These are phyloP conservation scores for Glaciozyma antarctica DNA, from an alignment of 768 basidiomycete species.

Conservation along the genomic window DNA sequence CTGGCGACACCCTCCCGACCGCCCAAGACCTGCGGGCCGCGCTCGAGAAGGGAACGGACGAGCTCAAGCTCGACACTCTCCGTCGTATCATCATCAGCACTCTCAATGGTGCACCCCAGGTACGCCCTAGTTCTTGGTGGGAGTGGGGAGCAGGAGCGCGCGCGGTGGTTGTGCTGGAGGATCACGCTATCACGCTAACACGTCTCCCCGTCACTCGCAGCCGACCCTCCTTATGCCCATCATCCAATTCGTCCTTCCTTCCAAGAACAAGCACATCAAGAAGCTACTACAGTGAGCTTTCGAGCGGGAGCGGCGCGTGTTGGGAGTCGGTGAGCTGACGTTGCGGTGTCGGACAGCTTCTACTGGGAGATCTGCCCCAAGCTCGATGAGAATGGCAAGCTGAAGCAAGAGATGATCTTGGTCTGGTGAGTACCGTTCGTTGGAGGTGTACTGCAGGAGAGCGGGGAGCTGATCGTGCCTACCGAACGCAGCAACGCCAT, in stretches of 20 bases:
- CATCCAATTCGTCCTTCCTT: slow-evolving; percentile 95
- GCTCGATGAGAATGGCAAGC: slow-evolving; percentile 88
- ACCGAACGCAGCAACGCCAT: slow-evolving; percentile 67
- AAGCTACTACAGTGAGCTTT: slow-evolving; percentile 56
- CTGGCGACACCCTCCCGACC: slow-evolving; percentile 10
- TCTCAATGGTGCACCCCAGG: slow-evolving; percentile 88
- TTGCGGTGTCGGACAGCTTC: slow-evolving; percentile 49
- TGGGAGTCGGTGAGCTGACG: background rate
- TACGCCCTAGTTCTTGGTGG: slow-evolving; percentile 39
- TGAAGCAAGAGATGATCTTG: slow-evolving; percentile 99
- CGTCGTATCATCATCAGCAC: slow-evolving; percentile 63
- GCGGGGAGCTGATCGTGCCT: background rate
- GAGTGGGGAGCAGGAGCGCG: background rate
- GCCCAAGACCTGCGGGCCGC: slow-evolving; percentile 36
- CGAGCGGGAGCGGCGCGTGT: slow-evolving; percentile 34
- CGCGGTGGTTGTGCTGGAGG: background rate
- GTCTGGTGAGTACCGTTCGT: slow-evolving; percentile 63
- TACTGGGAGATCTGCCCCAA: slow-evolving; percentile 98
- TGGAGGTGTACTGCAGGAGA: background rate
- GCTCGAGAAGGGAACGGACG: slow-evolving; percentile 90
- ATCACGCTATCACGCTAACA: background rate
- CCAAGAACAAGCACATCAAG: slow-evolving; percentile 90
- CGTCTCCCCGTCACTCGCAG: background rate
- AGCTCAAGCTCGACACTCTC: slow-evolving; percentile 60
- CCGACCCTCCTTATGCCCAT: slow-evolving; percentile 76